Conservation (phyloP, 331 rosid species). For the Pyracantha coccinea region DNA sequence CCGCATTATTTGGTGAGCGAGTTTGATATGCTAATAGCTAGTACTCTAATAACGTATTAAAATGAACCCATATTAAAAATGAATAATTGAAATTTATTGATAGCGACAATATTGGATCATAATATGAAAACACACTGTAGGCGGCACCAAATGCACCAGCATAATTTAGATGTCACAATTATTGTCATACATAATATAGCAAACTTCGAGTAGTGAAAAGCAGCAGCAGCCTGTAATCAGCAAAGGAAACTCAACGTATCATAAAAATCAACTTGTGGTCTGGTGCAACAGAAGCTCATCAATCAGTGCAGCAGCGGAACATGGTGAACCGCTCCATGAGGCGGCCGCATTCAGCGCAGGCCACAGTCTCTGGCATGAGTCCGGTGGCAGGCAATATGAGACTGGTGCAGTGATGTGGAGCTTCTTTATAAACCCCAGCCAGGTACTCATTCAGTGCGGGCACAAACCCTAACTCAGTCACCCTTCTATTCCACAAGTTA, state of each 20-base stretch:
- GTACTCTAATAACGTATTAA: neutral
- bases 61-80: neutral
- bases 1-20: too few relatives aligned
- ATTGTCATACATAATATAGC: neutral
- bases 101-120: neutral
- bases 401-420: slow-evolving; percentile 50
- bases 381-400: slow-evolving; percentile 45
- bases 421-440: slow-evolving; percentile 11
- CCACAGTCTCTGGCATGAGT: slow-evolving; percentile 27
- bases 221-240: neutral
- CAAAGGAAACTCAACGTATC: neutral
- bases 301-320: slow-evolving; percentile 66
- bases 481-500: slow-evolving; percentile 31
- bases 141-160: neutral
- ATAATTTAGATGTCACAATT: neutral
- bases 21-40: neutral
- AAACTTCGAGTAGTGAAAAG: neutral
- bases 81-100: neutral
- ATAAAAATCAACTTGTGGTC: neutral
- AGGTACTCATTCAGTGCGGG: slow-evolving; percentile 46
- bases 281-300: neutral
- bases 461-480: slow-evolving; percentile 26
- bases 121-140: neutral
- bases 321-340: slow-evolving; percentile 50
- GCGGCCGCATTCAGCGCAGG: slow-evolving; percentile 53